Percentiles rank a stretch among this genome's conserved stretches.
Evolutionary conservation across 2,329 filamentous ascomycete species (phyloP).

Genomic region (Monosporascus sp.): DNA sequence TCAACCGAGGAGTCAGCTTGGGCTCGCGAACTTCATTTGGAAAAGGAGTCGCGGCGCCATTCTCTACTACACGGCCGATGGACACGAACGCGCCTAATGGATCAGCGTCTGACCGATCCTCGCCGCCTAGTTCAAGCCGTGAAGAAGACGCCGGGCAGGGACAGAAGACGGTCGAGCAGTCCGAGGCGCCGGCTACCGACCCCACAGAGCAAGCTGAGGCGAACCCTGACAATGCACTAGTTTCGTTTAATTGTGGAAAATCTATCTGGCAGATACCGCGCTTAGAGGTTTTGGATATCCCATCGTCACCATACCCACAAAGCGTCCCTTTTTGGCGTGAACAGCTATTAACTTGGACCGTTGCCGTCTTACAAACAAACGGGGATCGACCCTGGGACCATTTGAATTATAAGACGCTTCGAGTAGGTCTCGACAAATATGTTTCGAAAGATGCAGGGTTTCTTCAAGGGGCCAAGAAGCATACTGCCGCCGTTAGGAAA

Average conservation of each 20-base stretch:
- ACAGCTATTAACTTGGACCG: neutral
- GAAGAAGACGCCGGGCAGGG: neutral
- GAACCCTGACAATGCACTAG: slow-evolving; percentile 7
- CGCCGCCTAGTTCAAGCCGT: neutral
- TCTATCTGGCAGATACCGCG: neutral
- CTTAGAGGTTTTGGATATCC: neutral
- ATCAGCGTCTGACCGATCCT: neutral
- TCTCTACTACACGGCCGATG: slow-evolving; percentile 1
- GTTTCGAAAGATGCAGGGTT: slow-evolving; percentile 12
- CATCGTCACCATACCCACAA: neutral
- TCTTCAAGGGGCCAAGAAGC: slow-evolving; percentile 15
- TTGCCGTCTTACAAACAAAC: neutral
- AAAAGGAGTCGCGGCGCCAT: slow-evolving; percentile 8
- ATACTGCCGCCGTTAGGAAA: slow-evolving; percentile 4
- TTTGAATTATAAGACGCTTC: slow-evolving; percentile 16
- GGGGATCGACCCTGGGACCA: slow-evolving; percentile 1
- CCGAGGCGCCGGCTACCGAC: neutral
- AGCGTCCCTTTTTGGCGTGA: neutral
- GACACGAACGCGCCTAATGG: neutral
- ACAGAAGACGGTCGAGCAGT: neutral
- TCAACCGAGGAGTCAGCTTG: slow-evolving; percentile 19
- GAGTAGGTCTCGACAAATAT: slow-evolving; percentile 13
- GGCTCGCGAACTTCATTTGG: slow-evolving; percentile 20
- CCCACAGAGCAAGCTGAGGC: neutral
- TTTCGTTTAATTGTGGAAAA: neutral